Conservation (phyloP, 2,329 filamentous ascomycete species). For the Coleophoma crateriformis region DNA sequence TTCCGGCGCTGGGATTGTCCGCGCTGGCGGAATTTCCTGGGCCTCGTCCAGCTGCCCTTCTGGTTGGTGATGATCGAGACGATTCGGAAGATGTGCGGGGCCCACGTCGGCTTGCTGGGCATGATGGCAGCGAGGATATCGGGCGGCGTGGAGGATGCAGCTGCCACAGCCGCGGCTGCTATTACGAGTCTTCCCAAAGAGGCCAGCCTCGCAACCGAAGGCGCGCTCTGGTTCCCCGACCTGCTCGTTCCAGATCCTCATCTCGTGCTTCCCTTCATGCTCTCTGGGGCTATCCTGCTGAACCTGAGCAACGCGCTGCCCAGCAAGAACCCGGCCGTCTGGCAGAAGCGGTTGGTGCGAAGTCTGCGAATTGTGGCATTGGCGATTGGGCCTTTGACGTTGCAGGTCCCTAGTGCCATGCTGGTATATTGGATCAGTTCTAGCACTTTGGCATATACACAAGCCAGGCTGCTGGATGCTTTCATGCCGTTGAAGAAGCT, state of each 20-base stretch:
- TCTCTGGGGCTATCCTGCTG: conserved; percentile 41
- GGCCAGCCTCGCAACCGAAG: conserved; percentile 43
- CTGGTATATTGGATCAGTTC: conserved; percentile 45
- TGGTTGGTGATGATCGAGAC: conserved; percentile 41
- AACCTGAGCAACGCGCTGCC: conserved; percentile 30
- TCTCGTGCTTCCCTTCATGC: conserved; percentile 39
- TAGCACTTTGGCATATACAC: conserved; percentile 32
- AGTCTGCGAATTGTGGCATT: conserved; percentile 32
- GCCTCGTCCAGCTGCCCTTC: conserved; percentile 35
- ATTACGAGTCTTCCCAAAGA: conserved; percentile 18
- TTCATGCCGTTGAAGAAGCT: conserved; percentile 30
- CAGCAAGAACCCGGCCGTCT: conserved; percentile 8
- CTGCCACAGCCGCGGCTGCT: not conserved
- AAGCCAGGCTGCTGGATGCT: conserved; percentile 31
- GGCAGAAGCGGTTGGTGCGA: conserved; percentile 19
- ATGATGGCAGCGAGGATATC: conserved; percentile 21
- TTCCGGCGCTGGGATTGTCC: conserved; percentile 28
- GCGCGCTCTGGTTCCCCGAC: conserved; percentile 56
- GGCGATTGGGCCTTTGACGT: conserved; percentile 29
- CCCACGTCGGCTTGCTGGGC: conserved; percentile 31
- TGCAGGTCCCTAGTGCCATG: conserved; percentile 36
- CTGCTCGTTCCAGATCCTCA: conserved; percentile 47
- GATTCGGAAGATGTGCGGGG: conserved; percentile 39
- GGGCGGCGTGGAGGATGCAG: not conserved
- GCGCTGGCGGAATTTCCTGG: conserved; percentile 25